Evolutionary conservation across 202 grass and related monocot genomes (phyloP).

Genomic region (Schoenoplectus tabernaemontani): DNA sequence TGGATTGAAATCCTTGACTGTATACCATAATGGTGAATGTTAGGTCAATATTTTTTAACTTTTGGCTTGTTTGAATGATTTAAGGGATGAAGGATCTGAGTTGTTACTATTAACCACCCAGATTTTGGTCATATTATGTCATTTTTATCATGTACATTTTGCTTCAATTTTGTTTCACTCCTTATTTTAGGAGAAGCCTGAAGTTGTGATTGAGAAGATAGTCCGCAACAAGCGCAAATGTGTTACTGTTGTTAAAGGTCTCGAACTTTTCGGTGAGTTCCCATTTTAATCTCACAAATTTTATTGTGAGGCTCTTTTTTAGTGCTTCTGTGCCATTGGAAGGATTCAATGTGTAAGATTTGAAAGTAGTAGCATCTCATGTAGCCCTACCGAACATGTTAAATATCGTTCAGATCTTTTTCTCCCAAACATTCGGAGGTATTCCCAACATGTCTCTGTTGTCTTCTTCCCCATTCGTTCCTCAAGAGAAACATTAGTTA

Average conservation of each 20-base stretch:
- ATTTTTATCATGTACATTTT: neutral
- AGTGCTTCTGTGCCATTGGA: neutral
- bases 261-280: constrained; percentile 82
- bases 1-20: neutral
- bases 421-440: neutral
- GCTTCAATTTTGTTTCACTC: neutral
- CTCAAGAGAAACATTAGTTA: neutral
- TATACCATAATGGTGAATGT: neutral
- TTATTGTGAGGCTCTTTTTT: neutral
- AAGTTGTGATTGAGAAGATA: constrained; percentile 98
- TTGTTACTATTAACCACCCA: neutral
- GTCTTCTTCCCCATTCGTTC: neutral
- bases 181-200: constrained; percentile 71
- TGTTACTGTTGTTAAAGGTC: constrained; percentile 96
- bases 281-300: constrained; percentile 9
- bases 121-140: neutral
- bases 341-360: neutral
- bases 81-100: neutral
- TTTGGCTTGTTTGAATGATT: neutral
- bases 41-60: neutral
- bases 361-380: neutral
- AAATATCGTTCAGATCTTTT: neutral
- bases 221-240: constrained; percentile 99
- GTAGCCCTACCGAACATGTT: neutral
- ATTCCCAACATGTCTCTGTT: neutral